Conservation (phyloP, 257 asterid species). For the Voacanga thouarsii region DNA sequence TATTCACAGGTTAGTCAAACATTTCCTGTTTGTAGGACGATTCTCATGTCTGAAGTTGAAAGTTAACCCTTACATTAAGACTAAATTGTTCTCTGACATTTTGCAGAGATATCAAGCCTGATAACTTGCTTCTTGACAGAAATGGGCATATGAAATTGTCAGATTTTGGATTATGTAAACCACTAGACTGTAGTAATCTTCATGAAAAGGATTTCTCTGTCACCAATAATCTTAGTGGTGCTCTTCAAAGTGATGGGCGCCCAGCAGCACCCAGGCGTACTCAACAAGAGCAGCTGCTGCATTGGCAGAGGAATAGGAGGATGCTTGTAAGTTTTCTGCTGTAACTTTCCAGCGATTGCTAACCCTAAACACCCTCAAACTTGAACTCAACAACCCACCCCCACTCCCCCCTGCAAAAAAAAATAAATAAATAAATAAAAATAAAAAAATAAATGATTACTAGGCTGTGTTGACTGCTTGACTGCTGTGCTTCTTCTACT, state of each 20-base stretch:
- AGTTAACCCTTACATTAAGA: background rate
- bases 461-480: background rate
- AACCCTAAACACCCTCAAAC: background rate
- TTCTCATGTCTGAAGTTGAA: conserved; percentile 14
- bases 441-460: too few relatives aligned
- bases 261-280: conserved; percentile 84
- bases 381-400: background rate
- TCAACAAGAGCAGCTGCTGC: conserved; percentile 92
- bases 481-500: background rate
- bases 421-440: too few relatives aligned
- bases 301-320: conserved; percentile 95
- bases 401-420: background rate
- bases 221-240: conserved; percentile 66
- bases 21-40: conserved; percentile 4
- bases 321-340: conserved; percentile 67
- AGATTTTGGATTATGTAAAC: conserved; percentile 95
- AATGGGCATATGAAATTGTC: conserved; percentile 94
- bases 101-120: conserved; percentile 97
- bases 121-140: conserved; percentile 91
- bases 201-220: conserved; percentile 89
- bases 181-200: conserved; percentile 87
- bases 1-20: conserved; percentile 72
- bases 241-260: conserved; percentile 89
- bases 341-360: background rate
- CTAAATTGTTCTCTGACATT: conserved; percentile 13